Evolutionary conservation across 2,329 filamentous ascomycete species (phyloP).

Genomic region (Aaosphaeria arxii): DNA sequence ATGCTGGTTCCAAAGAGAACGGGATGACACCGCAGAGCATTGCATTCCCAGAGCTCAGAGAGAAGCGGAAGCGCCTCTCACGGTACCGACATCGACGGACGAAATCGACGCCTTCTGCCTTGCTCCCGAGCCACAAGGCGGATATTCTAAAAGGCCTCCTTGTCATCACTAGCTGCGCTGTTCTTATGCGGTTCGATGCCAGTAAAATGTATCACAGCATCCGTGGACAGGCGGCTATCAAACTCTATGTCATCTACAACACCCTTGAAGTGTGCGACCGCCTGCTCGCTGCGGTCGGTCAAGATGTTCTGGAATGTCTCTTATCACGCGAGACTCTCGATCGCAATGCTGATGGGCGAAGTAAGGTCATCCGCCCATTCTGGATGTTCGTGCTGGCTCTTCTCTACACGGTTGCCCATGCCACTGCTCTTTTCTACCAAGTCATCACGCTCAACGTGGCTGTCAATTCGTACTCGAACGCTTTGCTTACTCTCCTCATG

Average conservation of each 20-base stretch:
- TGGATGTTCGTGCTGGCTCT: conserved; percentile 89
- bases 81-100: conserved; percentile 64
- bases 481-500: conserved; percentile 83
- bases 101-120: conserved; percentile 78
- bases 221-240: conserved; percentile 92
- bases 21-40: conserved; percentile 13
- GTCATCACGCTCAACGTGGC: conserved; percentile 97
- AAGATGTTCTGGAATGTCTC: conserved; percentile 93
- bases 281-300: conserved; percentile 83
- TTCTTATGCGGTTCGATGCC: conserved; percentile 88
- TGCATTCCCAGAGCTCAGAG: conserved; percentile 25
- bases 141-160: conserved; percentile 88
- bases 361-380: conserved; percentile 83
- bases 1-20: conserved; percentile 17
- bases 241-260: conserved; percentile 98
- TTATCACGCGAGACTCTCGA: conserved; percentile 93
- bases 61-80: conserved; percentile 28
- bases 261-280: conserved; percentile 91
- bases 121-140: conserved; percentile 89
- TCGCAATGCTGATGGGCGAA: conserved; percentile 80
- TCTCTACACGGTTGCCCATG: conserved; percentile 82
- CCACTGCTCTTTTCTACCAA: conserved; percentile 89
- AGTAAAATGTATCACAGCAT: conserved; percentile 99
- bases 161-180: conserved; percentile 79
- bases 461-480: conserved; percentile 98